Conservation (phyloP, 495 filamentous ascomycete species). For the Penicillium canescens region DNA sequence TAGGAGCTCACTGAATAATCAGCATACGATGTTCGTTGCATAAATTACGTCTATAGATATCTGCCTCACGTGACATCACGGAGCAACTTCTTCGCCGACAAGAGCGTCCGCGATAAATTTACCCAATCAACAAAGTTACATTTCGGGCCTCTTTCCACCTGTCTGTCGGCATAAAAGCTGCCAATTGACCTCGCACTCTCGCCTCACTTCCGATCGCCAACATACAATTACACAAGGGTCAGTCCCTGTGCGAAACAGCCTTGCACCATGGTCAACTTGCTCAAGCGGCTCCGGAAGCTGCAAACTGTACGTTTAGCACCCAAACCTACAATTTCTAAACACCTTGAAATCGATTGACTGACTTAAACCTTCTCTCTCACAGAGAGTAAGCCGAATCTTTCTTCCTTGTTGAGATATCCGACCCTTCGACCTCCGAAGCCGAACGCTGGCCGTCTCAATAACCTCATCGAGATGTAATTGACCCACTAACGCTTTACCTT, state of each 20-base stretch:
- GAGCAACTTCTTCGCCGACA: conserved; percentile 30
- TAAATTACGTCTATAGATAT: conserved; percentile 3
- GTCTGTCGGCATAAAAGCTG: background rate
- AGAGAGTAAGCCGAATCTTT: conserved; percentile 35
- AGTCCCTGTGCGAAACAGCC: conserved; percentile 23
- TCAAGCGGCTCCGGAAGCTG: conserved; percentile 77
- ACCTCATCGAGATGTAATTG: background rate
- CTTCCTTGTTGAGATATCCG: conserved; percentile 14
- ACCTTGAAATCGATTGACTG: conserved; percentile 7
- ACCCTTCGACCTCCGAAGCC: conserved; percentile 4
- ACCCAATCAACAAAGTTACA: conserved; percentile 23
- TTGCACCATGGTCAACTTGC: conserved; percentile 70
- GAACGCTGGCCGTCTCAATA: background rate
- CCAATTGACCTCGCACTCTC: background rate
- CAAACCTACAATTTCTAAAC: background rate
- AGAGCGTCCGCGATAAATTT: conserved; percentile 27
- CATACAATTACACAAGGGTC: conserved; percentile 11
- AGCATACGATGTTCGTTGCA: too few species aligned
- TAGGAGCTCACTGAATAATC: too few species aligned
- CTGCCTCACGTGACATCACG: conserved; percentile 24
- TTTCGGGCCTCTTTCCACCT: background rate
- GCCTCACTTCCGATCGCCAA: background rate
- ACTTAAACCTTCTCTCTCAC: conserved; percentile 4
- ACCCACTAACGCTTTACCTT: conserved; percentile 1
- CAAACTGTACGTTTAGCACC: conserved; percentile 62